Percentiles rank a stretch among this genome's conserved stretches.
Evolutionary conservation across 768 basidiomycete species (phyloP).

Genomic region (Trametes elegans): DNA sequence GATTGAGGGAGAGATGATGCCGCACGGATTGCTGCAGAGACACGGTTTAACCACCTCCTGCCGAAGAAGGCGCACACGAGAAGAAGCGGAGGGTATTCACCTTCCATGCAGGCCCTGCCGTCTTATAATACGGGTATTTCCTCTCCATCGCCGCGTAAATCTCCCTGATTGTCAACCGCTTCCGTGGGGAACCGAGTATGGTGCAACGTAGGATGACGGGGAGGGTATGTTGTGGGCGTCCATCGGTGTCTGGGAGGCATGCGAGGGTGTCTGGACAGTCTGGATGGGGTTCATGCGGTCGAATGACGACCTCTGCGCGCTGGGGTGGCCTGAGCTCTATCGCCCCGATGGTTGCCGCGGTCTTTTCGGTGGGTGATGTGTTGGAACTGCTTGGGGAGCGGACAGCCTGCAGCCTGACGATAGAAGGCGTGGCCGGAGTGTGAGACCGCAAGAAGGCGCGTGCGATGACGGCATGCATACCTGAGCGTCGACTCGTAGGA

Average conservation of each 20-base stretch:
- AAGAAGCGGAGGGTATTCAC: conserved; percentile 36
- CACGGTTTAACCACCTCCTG: conserved; percentile 10
- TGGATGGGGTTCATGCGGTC: conserved; percentile 48
- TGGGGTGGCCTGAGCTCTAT: conserved; percentile 8
- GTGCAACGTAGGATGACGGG: conserved; percentile 84
- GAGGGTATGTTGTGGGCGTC: conserved; percentile 78
- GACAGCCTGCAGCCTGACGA: conserved; percentile 15
- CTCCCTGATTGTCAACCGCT: conserved; percentile 78
- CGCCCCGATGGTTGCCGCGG: not conserved
- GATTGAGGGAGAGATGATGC: conserved; percentile 80
- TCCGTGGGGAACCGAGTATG: conserved; percentile 72
- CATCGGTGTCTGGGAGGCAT: conserved; percentile 77
- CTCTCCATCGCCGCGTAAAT: conserved; percentile 86
- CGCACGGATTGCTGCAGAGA: conserved; percentile 75
- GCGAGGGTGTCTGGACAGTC: conserved; percentile 76
- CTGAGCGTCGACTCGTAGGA: conserved; percentile 24
- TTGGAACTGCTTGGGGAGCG: conserved; percentile 21
- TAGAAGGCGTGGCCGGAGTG: not conserved
- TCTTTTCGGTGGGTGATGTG: conserved; percentile 19
- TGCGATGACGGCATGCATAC: conserved; percentile 12
- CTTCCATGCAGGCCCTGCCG: conserved; percentile 85
- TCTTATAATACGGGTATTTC: conserved; percentile 80
- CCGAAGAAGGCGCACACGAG: not conserved
- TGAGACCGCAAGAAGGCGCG: conserved; percentile 5
- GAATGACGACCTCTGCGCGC: conserved; percentile 20